phyloP scores from a whole-genome alignment of 352 stramenopile species.

The Globisporangium nagaii region DNA sequence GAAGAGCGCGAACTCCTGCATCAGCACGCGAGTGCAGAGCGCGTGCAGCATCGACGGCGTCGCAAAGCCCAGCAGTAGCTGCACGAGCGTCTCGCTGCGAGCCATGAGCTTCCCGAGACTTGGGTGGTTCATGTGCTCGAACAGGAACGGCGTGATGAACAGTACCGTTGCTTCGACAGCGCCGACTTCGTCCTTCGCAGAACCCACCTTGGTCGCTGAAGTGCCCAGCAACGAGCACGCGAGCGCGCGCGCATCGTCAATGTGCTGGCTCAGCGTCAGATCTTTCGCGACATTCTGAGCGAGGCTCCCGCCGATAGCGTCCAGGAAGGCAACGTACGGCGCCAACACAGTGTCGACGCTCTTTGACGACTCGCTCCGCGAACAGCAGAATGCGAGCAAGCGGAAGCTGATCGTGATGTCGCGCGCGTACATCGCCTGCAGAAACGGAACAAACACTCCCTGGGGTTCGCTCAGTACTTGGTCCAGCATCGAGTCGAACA shows the following conservation, averaged over 20 bases:
- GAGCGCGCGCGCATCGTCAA: constrained; percentile 67
- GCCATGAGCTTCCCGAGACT: constrained; percentile 54
- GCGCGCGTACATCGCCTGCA: constrained; percentile 72
- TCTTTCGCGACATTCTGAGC: constrained; percentile 59
- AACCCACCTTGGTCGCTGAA: constrained; percentile 12
- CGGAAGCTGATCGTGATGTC: constrained; percentile 75
- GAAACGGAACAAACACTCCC: constrained; percentile 69
- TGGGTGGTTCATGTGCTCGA: constrained; percentile 56
- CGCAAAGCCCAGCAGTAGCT: constrained; percentile 55
- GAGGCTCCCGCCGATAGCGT: constrained; percentile 43
- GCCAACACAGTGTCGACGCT: constrained; percentile 46
- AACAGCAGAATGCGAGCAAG: constrained; percentile 73
- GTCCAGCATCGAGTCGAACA: constrained; percentile 79
- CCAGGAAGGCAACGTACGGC: constrained; percentile 63
- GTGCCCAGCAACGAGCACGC: constrained; percentile 52
- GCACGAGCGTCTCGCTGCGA: constrained; percentile 61
- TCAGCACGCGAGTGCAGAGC: constrained; percentile 53
- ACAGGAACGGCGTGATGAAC: constrained; percentile 62
- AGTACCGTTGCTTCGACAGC: constrained; percentile 55
- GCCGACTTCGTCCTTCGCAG: constrained; percentile 50
- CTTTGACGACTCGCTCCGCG: constrained; percentile 32
- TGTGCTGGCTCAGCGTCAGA: constrained; percentile 64
- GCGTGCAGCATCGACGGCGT: constrained; percentile 55
- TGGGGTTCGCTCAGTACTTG: constrained; percentile 66
- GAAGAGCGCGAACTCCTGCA: constrained; percentile 76